A percentile compares a stretch with the other conserved stretches of the same genome.
These are phyloP conservation scores for Jacaranda copaia DNA, from an alignment of 257 asterid species.

Conservation along the genomic window DNA sequence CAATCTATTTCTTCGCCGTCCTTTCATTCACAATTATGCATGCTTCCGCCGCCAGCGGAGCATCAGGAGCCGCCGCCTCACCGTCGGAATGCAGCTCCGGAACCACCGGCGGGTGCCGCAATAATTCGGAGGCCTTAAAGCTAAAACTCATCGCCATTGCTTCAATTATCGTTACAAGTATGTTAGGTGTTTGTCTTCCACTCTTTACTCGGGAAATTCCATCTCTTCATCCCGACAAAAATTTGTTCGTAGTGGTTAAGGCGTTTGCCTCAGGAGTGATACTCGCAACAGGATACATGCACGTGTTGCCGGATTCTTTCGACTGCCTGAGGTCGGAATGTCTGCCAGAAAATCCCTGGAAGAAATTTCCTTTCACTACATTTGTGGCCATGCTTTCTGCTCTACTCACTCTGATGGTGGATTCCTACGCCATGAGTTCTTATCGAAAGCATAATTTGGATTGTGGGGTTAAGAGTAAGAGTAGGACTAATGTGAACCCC, in stretches of 20 bases:
- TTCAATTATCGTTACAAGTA: conserved; percentile 43
- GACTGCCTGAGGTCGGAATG: conserved; percentile 41
- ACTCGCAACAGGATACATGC: conserved; percentile 57
- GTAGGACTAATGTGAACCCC: neutral
- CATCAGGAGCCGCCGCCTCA: neutral
- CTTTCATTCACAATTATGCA: neutral
- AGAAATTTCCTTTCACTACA: conserved; percentile 47
- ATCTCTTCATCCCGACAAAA: conserved; percentile 41
- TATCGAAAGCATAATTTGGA: conserved; percentile 28
- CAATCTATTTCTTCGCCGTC: neutral
- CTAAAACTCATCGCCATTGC: conserved; percentile 47
- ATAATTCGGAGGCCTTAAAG: conserved; percentile 33
- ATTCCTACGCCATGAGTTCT: conserved; percentile 50
- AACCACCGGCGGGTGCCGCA: conserved; percentile 19
- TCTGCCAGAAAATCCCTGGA: conserved; percentile 51
- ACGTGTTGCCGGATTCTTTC: conserved; percentile 54
- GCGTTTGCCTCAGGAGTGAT: conserved; percentile 57
- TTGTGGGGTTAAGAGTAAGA: too few relatives aligned
- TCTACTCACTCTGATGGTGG: conserved; percentile 45
- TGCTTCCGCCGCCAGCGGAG: neutral
- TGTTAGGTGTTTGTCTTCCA: conserved; percentile 51
- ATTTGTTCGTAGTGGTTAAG: conserved; percentile 44
- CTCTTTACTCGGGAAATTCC: conserved; percentile 38
- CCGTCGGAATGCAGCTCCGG: conserved; percentile 25
- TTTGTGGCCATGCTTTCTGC: conserved; percentile 57